These are phyloP conservation scores for Ogataea degrootiae DNA, from an alignment of 805 yeast species.

Conservation along the genomic window DNA sequence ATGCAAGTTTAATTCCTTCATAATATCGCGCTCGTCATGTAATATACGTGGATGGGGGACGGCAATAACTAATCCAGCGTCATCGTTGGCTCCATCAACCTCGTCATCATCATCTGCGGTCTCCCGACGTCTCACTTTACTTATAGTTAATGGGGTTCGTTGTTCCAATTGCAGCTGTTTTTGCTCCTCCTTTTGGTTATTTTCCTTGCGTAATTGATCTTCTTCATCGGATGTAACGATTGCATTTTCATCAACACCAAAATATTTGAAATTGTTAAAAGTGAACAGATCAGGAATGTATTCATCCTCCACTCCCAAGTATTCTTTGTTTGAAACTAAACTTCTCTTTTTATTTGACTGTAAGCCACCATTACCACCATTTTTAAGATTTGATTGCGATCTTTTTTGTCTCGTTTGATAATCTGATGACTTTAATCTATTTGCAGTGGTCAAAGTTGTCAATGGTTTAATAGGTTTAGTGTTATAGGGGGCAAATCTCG, in stretches of 20 bases:
- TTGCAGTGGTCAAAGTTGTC: neutral
- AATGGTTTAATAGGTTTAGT: slow-evolving; percentile 1
- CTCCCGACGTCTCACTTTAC: neutral
- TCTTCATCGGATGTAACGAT: slow-evolving; percentile 5
- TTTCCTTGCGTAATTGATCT: neutral
- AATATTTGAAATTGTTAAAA: slow-evolving; percentile 28
- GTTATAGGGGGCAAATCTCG: slow-evolving; percentile 16
- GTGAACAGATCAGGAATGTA: slow-evolving; percentile 59
- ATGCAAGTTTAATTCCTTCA: slow-evolving; percentile 16
- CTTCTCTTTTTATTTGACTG: neutral
- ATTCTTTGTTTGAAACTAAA: neutral
- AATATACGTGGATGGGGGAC: slow-evolving; percentile 1
- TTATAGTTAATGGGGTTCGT: neutral
- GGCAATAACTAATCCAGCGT: slow-evolving; percentile 3
- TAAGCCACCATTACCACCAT: neutral
- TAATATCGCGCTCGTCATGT: slow-evolving; percentile 8
- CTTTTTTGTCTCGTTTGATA: too few relatives aligned
- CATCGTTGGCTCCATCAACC: neutral
- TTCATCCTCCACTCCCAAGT: slow-evolving; percentile 63
- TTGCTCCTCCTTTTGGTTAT: neutral
- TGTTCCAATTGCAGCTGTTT: neutral
- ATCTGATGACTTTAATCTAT: too few relatives aligned
- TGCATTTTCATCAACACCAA: slow-evolving; percentile 8
- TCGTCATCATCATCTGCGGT: slow-evolving; percentile 1
- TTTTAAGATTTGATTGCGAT: neutral